Percentiles rank a stretch among this genome's conserved stretches.
Evolutionary conservation across 2,329 filamentous ascomycete genomes (phyloP).

Genomic region (Aspergillus neoniger): DNA sequence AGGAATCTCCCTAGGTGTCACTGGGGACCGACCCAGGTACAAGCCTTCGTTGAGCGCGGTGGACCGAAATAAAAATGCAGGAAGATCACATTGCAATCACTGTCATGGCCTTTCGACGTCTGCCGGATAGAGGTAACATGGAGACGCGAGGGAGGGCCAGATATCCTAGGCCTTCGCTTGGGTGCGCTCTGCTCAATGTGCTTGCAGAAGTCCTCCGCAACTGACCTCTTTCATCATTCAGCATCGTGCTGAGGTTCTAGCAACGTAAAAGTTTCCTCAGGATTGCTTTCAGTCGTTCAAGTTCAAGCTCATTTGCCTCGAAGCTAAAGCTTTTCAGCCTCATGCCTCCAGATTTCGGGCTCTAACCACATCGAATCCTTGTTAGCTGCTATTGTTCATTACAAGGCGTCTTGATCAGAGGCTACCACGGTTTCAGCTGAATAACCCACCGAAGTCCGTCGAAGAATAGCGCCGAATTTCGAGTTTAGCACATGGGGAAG

Average conservation of each 20-base stretch:
- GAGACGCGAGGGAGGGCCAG: slow-evolving; percentile 27
- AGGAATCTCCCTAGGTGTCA: background rate
- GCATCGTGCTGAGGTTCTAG: slow-evolving; percentile 63
- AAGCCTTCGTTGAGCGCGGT: background rate
- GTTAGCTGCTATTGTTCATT: slow-evolving; percentile 12
- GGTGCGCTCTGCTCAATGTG: slow-evolving; percentile 73
- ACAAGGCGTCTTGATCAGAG: background rate
- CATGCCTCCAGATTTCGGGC: slow-evolving; percentile 80
- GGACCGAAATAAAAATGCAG: background rate
- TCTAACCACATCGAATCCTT: slow-evolving; percentile 47
- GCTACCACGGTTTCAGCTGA: background rate
- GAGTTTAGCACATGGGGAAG: background rate
- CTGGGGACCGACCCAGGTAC: background rate
- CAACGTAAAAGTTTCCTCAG: slow-evolving; percentile 63
- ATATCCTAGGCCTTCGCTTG: slow-evolving; percentile 82
- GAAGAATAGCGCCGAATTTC: background rate
- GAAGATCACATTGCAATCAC: background rate
- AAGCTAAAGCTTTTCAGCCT: slow-evolving; percentile 66
- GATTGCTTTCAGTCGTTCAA: slow-evolving; percentile 69
- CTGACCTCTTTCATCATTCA: slow-evolving; percentile 58
- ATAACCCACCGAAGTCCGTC: background rate
- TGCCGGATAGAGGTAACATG: background rate
- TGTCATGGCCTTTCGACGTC: background rate
- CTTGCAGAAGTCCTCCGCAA: slow-evolving; percentile 67
- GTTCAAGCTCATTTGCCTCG: slow-evolving; percentile 70